These are phyloP conservation scores for Aspergillus affinis DNA, from an alignment of 495 filamentous ascomycete species.

Conservation along the genomic window DNA sequence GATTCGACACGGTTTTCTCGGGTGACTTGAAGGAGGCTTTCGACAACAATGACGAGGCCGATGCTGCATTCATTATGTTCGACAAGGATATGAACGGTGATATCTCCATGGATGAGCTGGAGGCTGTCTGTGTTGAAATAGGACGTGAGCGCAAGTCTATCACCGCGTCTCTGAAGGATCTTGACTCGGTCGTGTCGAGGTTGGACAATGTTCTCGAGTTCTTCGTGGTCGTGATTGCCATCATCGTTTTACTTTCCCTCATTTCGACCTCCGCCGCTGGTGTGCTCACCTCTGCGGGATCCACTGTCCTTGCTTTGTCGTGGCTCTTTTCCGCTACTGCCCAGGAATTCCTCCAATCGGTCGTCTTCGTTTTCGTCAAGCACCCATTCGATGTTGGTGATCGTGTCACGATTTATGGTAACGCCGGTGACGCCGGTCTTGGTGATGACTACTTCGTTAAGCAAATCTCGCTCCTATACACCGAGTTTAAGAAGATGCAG, in stretches of 20 bases:
- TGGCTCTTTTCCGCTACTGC: conserved; percentile 93
- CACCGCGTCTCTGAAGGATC: conserved; percentile 87
- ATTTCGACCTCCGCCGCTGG: conserved; percentile 86
- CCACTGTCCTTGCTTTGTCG: conserved; percentile 77
- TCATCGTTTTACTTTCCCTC: conserved; percentile 84
- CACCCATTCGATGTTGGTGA: conserved; percentile 98
- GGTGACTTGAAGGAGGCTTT: conserved; percentile 82
- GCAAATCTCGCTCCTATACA: conserved; percentile 91
- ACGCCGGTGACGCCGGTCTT: conserved; percentile 70
- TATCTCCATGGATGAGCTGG: conserved; percentile 93
- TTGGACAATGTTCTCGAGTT: conserved; percentile 86
- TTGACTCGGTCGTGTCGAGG: conserved; percentile 93
- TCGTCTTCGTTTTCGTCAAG: conserved; percentile 97
- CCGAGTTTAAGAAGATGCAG: conserved; percentile 98
- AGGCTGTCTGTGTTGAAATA: conserved; percentile 91
- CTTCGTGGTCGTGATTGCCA: conserved; percentile 72
- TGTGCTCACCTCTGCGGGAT: conserved; percentile 85
- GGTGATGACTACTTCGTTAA: conserved; percentile 97
- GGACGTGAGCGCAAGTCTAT: conserved; percentile 94
- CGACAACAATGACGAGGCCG: conserved; percentile 80
- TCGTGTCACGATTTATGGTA: conserved; percentile 87
- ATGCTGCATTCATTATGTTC: conserved; percentile 89
- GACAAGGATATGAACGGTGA: conserved; percentile 97
- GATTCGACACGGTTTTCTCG: conserved; percentile 68
- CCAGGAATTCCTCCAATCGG: conserved; percentile 87